Evolutionary conservation across 164 flowering plant species (phyloP), one percentile per base, ranked within the genome.

Genomic region (Brasenia schreberi): DNA sequence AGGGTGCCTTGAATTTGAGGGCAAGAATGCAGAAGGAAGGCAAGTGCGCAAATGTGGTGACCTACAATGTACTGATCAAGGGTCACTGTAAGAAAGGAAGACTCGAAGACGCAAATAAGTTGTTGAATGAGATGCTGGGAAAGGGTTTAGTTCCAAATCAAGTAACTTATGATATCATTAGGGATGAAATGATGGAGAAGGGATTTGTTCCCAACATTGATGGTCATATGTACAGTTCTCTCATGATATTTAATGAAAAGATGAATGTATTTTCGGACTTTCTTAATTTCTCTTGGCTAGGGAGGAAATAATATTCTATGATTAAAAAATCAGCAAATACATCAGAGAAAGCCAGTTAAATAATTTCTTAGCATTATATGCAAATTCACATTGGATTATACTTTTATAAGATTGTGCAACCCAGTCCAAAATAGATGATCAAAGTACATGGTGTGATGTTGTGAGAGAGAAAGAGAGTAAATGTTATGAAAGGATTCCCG

Each of bases 71-170:
- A 61, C 43, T 77, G 44, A 67, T 77, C 53, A 77, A 67, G 66
- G 80, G 74, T 18, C 73, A 69, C 10, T 77, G 80, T 67, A 63
- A 66, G 43, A 74, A 74, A 63, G 77, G 77, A 17, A 74, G 74
- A 60, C 65, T 74, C 52, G 71, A 74, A 67, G 77, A 74, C 64
- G 77, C 80, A 64, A 74, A 74, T 19, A 69, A 39, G 58, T 69
- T 77, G 65, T 67, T 77, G 63, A 74, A 74, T 74, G 77, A 77
- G 62, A 74, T 77, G 77, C 71, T 74, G 71, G 77, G 71, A 69
- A 77, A 74, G 70, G 80, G 80, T 52, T 70, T 74, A 64, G 60
- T 72, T 43, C 80, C 78, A 64, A 77, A 73, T 42, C 45, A 66
- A 58, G 68, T 76, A 56, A 76, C 76, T 0, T 76, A 76, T 73